phyloP scores from a whole-genome alignment of 345 rosid genomes.

The Garcia nutans region DNA sequence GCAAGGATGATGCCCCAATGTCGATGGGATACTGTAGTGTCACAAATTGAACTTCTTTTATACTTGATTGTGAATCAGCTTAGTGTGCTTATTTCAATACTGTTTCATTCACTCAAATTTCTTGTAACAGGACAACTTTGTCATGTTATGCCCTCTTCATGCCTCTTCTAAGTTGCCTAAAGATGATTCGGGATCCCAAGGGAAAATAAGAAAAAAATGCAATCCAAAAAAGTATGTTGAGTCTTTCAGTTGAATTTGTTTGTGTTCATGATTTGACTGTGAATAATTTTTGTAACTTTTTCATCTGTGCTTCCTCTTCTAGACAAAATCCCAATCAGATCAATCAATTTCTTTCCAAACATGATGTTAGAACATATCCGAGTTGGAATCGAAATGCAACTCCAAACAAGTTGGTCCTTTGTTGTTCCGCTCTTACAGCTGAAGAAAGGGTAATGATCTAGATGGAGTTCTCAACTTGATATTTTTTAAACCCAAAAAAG shows the following conservation, averaged over 20 bases:
- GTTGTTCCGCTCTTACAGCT: slow-evolving; percentile 76
- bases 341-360: slow-evolving; percentile 34
- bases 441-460: slow-evolving; percentile 56
- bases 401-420: slow-evolving; percentile 53
- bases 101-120: slow-evolving; percentile 2
- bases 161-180: slow-evolving; percentile 64
- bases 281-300: neutral
- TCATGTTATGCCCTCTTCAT: slow-evolving; percentile 80
- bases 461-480: neutral
- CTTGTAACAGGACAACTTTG: slow-evolving; percentile 68
- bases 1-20: slow-evolving; percentile 68
- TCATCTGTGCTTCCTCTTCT: slow-evolving; percentile 17
- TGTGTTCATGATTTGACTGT: neutral
- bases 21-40: slow-evolving; percentile 80
- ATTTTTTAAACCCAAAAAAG: neutral
- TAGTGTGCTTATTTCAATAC: neutral
- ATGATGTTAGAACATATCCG: slow-evolving; percentile 21
- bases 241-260: slow-evolving; percentile 8
- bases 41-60: neutral
- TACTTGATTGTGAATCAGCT: neutral
- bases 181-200: slow-evolving; percentile 40
- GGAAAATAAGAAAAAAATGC: slow-evolving; percentile 32
- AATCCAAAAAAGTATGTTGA: slow-evolving; percentile 45
- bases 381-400: slow-evolving; percentile 34
- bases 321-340: slow-evolving; percentile 35